Percentiles rank a stretch among this genome's conserved stretches.
phyloP scores from a whole-genome alignment of 1,139 yeast species.

The Kurtzmaniella natalensis region DNA sequence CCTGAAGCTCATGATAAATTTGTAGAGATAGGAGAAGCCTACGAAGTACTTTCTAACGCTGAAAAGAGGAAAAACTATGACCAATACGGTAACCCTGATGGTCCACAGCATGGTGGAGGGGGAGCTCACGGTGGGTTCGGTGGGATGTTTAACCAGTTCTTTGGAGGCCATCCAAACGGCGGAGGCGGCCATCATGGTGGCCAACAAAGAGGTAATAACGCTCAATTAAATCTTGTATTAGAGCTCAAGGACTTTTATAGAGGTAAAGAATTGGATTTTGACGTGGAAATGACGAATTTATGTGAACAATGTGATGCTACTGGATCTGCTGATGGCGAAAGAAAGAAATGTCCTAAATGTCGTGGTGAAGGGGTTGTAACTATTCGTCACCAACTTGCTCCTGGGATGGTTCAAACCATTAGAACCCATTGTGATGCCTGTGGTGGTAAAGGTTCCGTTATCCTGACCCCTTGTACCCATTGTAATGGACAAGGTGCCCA shows the following conservation, averaged over 20 bases:
- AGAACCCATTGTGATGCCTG: slow-evolving; percentile 78
- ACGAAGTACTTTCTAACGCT: slow-evolving; percentile 76
- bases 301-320: slow-evolving; percentile 79
- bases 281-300: slow-evolving; percentile 64
- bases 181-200: slow-evolving; percentile 29
- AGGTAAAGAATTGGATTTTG: slow-evolving; percentile 61
- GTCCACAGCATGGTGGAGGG: slow-evolving; percentile 38
- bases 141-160: slow-evolving; percentile 69
- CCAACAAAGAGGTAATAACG: slow-evolving; percentile 61
- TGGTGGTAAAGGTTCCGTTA: slow-evolving; percentile 68
- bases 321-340: slow-evolving; percentile 77
- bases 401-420: slow-evolving; percentile 85
- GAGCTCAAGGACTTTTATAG: slow-evolving; percentile 62
- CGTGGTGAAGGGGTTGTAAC: slow-evolving; percentile 68
- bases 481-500: slow-evolving; percentile 73
- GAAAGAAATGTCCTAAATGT: slow-evolving; percentile 62
- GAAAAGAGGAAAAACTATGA: slow-evolving; percentile 75
- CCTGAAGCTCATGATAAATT: slow-evolving; percentile 82
- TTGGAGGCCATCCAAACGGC: slow-evolving; percentile 58
- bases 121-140: slow-evolving; percentile 25
- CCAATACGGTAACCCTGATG: slow-evolving; percentile 78
- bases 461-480: slow-evolving; percentile 56
- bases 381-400: slow-evolving; percentile 76
- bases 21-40: slow-evolving; percentile 90
- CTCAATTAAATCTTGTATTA: slow-evolving; percentile 53